phyloP scores from a whole-genome alignment of 352 stramenopile species.

The Globisporangium orthogonon region DNA sequence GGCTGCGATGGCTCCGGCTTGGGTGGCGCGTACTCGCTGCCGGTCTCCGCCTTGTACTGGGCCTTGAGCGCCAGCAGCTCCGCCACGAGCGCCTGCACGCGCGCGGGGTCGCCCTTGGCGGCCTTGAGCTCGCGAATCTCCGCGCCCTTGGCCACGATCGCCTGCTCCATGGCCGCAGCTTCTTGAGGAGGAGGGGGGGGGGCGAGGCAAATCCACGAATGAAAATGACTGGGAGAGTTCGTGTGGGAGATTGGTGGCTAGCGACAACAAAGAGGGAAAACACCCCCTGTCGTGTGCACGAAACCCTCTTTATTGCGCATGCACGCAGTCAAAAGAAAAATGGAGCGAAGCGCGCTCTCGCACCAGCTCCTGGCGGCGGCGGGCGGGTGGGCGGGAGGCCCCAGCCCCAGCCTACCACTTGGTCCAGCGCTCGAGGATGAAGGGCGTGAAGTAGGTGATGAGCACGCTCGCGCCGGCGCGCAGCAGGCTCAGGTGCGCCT shows the following conservation, averaged over 20 bases:
- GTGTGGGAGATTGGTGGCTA: too few relatives aligned
- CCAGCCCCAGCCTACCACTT: conserved; percentile 41
- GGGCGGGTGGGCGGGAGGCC: too few relatives aligned
- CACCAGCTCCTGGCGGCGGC: too few relatives aligned
- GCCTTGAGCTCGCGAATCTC: conserved; percentile 81
- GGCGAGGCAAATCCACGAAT: not conserved
- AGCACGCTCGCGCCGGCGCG: conserved; percentile 96
- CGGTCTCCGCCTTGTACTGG: conserved; percentile 76
- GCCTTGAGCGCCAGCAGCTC: conserved; percentile 68
- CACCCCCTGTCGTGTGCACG: not conserved
- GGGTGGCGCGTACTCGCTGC: conserved; percentile 58
- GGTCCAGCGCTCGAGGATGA: conserved; percentile 78
- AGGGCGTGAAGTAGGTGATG: conserved; percentile 97
- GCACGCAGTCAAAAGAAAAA: not conserved
- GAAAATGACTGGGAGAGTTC: too few relatives aligned
- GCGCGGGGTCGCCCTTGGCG: conserved; percentile 52
- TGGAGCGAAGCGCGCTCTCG: too few relatives aligned
- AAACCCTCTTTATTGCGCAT: not conserved
- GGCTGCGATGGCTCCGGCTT: conserved; percentile 26
- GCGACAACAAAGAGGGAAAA: too few relatives aligned
- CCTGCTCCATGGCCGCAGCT: conserved; percentile 11
- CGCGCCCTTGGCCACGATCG: conserved; percentile 69
- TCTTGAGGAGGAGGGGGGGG: not conserved
- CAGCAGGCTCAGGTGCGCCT: conserved; percentile 73
- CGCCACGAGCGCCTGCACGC: conserved; percentile 38